These are phyloP conservation scores for Ceratocystis colombiana DNA, from an alignment of 2,329 filamentous ascomycete genomes.

Conservation along the genomic window DNA sequence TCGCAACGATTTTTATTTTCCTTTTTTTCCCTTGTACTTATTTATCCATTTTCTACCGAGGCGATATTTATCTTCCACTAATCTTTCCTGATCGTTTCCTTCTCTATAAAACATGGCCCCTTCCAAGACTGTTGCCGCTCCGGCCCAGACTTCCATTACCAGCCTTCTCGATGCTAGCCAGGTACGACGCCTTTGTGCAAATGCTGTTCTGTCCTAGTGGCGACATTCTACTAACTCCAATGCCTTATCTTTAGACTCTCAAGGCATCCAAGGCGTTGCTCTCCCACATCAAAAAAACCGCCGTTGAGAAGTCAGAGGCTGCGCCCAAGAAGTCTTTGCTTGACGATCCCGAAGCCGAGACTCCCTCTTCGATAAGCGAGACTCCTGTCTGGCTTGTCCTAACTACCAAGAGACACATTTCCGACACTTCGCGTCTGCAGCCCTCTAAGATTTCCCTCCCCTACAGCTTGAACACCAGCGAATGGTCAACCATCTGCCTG, in stretches of 20 bases:
- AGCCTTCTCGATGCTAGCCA: constrained; percentile 19
- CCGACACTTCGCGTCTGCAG: constrained; percentile 68
- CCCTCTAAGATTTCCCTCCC: constrained; percentile 72
- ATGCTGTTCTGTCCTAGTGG: not conserved
- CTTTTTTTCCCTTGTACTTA: not conserved
- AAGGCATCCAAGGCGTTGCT: constrained; percentile 55
- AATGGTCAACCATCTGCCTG: constrained; percentile 65
- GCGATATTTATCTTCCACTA: not conserved
- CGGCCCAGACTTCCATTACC: constrained; percentile 18
- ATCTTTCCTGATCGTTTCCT: constrained; percentile 10
- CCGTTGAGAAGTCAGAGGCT: constrained; percentile 39
- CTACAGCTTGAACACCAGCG: constrained; percentile 60
- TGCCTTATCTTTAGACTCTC: constrained; percentile 38
- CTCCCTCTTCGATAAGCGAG: constrained; percentile 33
- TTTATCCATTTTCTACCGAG: not conserved
- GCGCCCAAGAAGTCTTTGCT: constrained; percentile 49
- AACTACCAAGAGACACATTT: constrained; percentile 55
- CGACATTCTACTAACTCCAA: constrained; percentile 5
- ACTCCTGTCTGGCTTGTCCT: constrained; percentile 52
- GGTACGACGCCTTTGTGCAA: not conserved
- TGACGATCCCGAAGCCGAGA: constrained; percentile 35
- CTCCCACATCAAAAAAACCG: constrained; percentile 49
- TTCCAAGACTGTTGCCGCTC: constrained; percentile 21
- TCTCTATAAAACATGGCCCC: constrained; percentile 18
- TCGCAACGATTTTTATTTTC: not conserved